A percentile compares a stretch with the other conserved stretches of the same genome.
phyloP scores from a whole-genome alignment of 768 basidiomycete genomes.

The Tulasnella sp. region DNA sequence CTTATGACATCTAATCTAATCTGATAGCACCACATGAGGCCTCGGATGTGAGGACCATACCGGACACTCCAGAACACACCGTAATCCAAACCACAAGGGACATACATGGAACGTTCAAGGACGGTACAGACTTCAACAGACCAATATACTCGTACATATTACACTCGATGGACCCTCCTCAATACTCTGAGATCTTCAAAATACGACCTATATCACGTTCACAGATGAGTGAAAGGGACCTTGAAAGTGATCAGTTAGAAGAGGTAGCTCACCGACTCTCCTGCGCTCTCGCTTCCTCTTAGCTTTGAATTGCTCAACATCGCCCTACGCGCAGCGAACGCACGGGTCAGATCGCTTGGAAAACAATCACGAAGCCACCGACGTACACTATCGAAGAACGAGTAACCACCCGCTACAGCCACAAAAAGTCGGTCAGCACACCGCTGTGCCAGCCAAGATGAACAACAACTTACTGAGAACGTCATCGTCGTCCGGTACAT shows the following conservation, averaged over 20 bases:
- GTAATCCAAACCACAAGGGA: not conserved
- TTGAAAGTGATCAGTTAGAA: not conserved
- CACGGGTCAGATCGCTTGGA: not conserved
- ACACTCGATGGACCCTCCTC: not conserved
- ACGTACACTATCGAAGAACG: slow-evolving; percentile 21
- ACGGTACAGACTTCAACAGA: not conserved
- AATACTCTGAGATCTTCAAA: slow-evolving; percentile 9
- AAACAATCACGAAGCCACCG: no score
- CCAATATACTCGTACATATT: not conserved
- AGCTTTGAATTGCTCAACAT: slow-evolving; percentile 15
- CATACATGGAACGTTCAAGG: not conserved
- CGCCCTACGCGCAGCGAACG: slow-evolving; percentile 10
- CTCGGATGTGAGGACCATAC: not conserved
- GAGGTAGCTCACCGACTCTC: slow-evolving; percentile 1
- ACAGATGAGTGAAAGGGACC: not conserved
- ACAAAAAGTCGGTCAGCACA: not conserved
- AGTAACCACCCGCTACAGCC: slow-evolving; percentile 16
- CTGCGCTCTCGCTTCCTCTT: slow-evolving; percentile 16
- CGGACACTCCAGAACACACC: not conserved
- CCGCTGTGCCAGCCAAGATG: not conserved
- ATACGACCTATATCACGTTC: not conserved
- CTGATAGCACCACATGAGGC: not conserved
- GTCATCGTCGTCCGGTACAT: slow-evolving; percentile 1
- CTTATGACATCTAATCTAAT: not conserved
- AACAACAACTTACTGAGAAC: not conserved